phyloP scores from a whole-genome alignment of 179 eudicot genomes.

The Gypsophila paniculata region DNA sequence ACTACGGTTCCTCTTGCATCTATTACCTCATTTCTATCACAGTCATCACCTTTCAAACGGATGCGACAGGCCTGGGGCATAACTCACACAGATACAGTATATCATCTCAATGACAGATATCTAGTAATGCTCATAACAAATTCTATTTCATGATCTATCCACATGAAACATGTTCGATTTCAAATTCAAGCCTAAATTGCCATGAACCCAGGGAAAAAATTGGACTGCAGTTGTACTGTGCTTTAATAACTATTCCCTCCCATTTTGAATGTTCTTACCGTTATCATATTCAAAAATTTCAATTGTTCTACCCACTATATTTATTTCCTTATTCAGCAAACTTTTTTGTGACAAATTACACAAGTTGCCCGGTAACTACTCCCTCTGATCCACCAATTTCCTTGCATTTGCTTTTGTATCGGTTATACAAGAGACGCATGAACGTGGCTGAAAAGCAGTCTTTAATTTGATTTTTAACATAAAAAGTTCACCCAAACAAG shows the following conservation, averaged over 20 bases:
- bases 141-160: slow-evolving; percentile 1
- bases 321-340: no score
- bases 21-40: slow-evolving; percentile 41
- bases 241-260: not conserved
- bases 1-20: slow-evolving; percentile 45
- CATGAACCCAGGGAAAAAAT: not conserved
- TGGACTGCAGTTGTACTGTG: not conserved
- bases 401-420: no score
- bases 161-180: slow-evolving; percentile 9
- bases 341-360: no score
- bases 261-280: no score
- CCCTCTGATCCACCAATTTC: no score
- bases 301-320: no score
- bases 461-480: no score
- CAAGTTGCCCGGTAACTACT: no score
- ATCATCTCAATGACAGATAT: slow-evolving; percentile 12
- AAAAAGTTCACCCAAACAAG: no score
- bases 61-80: slow-evolving; percentile 60
- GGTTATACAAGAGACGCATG: no score
- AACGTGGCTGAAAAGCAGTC: no score
- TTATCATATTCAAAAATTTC: no score
- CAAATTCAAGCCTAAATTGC: not conserved
- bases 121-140: not conserved
- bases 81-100: slow-evolving; percentile 17
- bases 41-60: slow-evolving; percentile 56